Evolutionary conservation across 78 protist genomes (phyloP).

Genomic region (Anaeramoeba flamelloides): DNA sequence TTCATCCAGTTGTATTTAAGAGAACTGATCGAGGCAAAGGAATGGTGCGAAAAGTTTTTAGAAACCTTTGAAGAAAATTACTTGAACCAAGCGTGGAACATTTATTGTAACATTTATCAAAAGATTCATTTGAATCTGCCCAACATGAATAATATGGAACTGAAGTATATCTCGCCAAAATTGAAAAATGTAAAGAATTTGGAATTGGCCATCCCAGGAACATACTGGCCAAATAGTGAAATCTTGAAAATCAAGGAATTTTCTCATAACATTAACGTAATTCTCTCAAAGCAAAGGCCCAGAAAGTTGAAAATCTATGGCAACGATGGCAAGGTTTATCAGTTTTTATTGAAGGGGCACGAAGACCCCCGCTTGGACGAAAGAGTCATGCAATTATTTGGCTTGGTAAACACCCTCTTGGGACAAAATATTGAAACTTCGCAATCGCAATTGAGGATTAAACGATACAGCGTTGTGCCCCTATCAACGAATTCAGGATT

Average conservation of each 20-base stretch:
- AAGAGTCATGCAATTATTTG: too few relatives aligned
- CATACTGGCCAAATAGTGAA: constrained; percentile 33
- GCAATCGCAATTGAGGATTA: too few relatives aligned
- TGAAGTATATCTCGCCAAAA: constrained; percentile 70
- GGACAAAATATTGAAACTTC: too few relatives aligned
- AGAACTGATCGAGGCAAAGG: too few relatives aligned
- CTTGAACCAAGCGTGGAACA: constrained; percentile 80
- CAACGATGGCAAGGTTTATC: constrained; percentile 30
- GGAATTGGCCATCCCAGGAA: constrained; percentile 89
- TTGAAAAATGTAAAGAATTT: constrained; percentile 42
- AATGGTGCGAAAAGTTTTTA: not conserved
- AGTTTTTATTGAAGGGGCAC: constrained; percentile 85
- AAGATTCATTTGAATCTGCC: too few relatives aligned
- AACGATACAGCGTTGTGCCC: too few relatives aligned
- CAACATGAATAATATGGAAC: constrained; percentile 66
- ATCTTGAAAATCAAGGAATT: too few relatives aligned
- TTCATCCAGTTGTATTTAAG: too few relatives aligned
- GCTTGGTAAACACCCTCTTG: too few relatives aligned
- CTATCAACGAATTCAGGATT: too few relatives aligned
- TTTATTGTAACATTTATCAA: constrained; percentile 76
- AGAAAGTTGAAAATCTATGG: constrained; percentile 54
- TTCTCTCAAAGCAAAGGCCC: constrained; percentile 93
- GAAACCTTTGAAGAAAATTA: not conserved
- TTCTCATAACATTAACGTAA: constrained; percentile 70
- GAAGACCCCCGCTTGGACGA: constrained; percentile 80